Conservation (phyloP, 208 protist genomes). For the Acanthamoeba culbertsoni region DNA sequence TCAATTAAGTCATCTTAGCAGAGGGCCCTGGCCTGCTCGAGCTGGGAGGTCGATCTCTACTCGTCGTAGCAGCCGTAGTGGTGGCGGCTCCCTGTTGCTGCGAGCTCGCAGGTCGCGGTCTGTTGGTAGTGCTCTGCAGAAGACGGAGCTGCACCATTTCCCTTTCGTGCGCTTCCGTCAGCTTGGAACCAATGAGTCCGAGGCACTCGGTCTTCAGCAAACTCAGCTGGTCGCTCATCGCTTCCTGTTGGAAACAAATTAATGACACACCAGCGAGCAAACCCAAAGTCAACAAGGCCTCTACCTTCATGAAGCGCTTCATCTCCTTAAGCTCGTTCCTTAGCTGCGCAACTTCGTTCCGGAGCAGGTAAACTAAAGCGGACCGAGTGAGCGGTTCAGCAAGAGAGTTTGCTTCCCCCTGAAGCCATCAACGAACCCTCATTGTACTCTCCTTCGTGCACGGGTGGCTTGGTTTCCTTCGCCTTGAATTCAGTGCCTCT, state of each 20-base stretch:
- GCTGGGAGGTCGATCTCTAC: too few relatives aligned
- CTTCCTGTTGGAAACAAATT: not conserved
- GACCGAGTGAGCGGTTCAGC: too few relatives aligned
- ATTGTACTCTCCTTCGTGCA: too few relatives aligned
- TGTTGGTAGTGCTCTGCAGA: not conserved
- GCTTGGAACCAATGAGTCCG: not conserved
- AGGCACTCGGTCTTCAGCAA: not conserved
- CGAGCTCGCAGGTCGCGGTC: not conserved
- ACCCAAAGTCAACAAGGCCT: too few relatives aligned
- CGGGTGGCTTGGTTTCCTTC: not conserved
- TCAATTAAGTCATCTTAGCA: too few relatives aligned
- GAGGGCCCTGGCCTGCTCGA: too few relatives aligned
- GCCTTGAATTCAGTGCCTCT: not conserved
- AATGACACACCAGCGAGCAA: too few relatives aligned
- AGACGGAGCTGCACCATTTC: not conserved
- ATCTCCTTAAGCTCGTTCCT: not conserved
- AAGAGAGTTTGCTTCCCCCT: too few relatives aligned
- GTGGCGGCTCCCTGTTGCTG: not conserved
- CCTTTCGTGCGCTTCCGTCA: not conserved
- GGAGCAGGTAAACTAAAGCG: not conserved
- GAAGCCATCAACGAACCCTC: too few relatives aligned
- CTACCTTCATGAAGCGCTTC: conserved; percentile 10
- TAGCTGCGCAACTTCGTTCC: not conserved
- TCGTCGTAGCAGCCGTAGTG: not conserved
- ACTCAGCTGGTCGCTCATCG: not conserved